Evolutionary conservation across 2,329 filamentous ascomycete genomes (phyloP), one percentile per base, ranked within the genome.

Genomic region (Raffaelea arxii): DNA sequence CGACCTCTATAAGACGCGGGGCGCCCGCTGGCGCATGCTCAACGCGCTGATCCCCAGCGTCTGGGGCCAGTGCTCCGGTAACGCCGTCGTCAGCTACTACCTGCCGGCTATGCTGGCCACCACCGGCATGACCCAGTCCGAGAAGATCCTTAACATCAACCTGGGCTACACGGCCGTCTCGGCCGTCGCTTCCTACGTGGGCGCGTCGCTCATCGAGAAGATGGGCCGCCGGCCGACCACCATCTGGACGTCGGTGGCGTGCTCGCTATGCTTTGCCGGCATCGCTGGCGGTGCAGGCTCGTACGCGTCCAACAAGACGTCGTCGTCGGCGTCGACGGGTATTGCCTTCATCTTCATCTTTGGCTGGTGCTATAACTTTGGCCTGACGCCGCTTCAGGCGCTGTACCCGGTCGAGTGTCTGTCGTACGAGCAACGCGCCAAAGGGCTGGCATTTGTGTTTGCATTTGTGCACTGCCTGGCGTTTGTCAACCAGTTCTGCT

Each of bases 171-270:
- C 75, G 22, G 69, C 76, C 22, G 61, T 77, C 27, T 74, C 71
- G 55, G 67, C 73, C 48, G 52, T 71, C 2, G 70, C 65, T 2
- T 71, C 75, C 18, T 63, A 78, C 18, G 53, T 72, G 0, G 78
- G 78, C 40, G 75, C 77, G 4, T 64, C 68, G 14, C 64, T 80
- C 43, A 75, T 75, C 2, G 77, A 80, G 35, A 66, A 68, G 2
- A 49, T 80, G 6, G 75, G 78, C n/a, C 74, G 78, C 32, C 72
- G 78, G 3, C 73, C 74, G 0, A 60, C 66, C 4, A 71, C 69
- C 36, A 56, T 71, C 11, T 71, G 32, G 32, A 36, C 32, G 32
- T 36, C 32, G 14, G 32, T 36, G 7, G 32, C 68, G 51, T 65
- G 64, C 43, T 70, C 68, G 0, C 53, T 62, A 49, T 73, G 69